Evolutionary conservation across 257 asterid genomes (phyloP), one percentile per base, ranked within the genome.

Genomic region (Capsicum chinense): DNA sequence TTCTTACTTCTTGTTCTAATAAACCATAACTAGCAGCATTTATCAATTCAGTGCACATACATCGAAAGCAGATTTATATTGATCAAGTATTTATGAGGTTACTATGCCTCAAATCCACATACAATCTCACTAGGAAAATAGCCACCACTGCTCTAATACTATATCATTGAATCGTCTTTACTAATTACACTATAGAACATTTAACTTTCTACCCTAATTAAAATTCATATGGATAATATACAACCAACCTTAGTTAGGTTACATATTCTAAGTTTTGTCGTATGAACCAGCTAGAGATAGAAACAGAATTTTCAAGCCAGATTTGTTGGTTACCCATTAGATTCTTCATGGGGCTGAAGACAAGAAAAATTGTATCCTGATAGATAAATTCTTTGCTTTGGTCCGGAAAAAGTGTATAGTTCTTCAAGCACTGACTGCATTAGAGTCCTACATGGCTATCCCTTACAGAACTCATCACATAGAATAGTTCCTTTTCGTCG

Each of bases 371-470:
- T 42, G 54, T 69, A 69, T 69, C 4, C 33, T 42, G 2, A 9
- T 8, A n/a, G 33, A 42, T 15, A 42, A 70, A 42, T 42, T 5
- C 6, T 2, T 70, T 47, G 6, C 37, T 17, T 47, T 47, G 56
- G 42, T 73, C 59, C 80, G 19, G 42, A 47, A 73, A 44, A 73
- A 47, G 80, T 37, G n/a, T 71, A 71, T 48, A 58, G 39, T 47
- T 73, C 59, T 73, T 47, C 59, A 47, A 70, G 16, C 57, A 50
- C 59, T 0, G 39, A 47, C 39, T 47, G n/a, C 42, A 48, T 48
- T 6, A 47, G 33, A 47, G n/a, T 11, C 17, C 39, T 26, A 47
- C 10, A 70, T 70, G 35, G 56, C 16, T 70, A 44, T 44, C 79
- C 79, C 42, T 70, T 9, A 17, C 56, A 9, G 8, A 70, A n/a